A percentile compares a stretch with the other conserved stretches of the same genome.
phyloP scores from a whole-genome alignment of 192 early-diverging fungal genomes.

The Powellomyces hirtus region DNA sequence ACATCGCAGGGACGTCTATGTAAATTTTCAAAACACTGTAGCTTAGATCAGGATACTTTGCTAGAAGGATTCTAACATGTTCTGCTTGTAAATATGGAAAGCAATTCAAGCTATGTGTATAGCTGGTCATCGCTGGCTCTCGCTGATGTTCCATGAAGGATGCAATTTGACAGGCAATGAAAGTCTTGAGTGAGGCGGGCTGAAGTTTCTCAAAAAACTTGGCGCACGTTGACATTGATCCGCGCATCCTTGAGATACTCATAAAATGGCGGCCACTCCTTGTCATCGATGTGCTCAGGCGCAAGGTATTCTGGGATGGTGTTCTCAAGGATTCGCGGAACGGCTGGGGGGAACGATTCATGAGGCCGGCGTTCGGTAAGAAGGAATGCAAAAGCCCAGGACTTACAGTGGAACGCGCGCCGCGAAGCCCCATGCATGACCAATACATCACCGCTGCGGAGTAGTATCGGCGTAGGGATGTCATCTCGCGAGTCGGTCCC shows the following conservation, averaged over 20 bases:
- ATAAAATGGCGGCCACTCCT: conserved; percentile 49
- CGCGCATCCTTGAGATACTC: conserved; percentile 68
- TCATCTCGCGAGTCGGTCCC: conserved; percentile 73
- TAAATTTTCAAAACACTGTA: too few species aligned
- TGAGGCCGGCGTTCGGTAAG: neutral
- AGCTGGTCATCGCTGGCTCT: too few species aligned
- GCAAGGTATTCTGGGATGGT: conserved; percentile 68
- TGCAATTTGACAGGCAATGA: too few species aligned
- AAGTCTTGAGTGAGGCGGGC: too few species aligned
- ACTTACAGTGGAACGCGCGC: conserved; percentile 75
- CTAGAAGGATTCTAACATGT: too few species aligned
- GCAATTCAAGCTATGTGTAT: too few species aligned
- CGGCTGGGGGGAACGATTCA: conserved; percentile 40
- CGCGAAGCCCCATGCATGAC: conserved; percentile 83
- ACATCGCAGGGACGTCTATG: too few species aligned
- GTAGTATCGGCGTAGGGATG: conserved; percentile 65
- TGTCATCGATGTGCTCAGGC: conserved; percentile 16
- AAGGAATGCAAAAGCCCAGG: neutral
- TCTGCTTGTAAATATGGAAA: too few species aligned
- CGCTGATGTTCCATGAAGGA: too few species aligned
- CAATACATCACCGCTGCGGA: conserved; percentile 83
- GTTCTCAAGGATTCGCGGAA: conserved; percentile 74
- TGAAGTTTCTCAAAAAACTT: conserved; percentile 69
- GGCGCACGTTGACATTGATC: conserved; percentile 91
- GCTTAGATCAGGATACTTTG: too few species aligned